These are phyloP conservation scores for Leccinellum luteum DNA, from an alignment of 768 basidiomycete genomes.

Conservation along the genomic window DNA sequence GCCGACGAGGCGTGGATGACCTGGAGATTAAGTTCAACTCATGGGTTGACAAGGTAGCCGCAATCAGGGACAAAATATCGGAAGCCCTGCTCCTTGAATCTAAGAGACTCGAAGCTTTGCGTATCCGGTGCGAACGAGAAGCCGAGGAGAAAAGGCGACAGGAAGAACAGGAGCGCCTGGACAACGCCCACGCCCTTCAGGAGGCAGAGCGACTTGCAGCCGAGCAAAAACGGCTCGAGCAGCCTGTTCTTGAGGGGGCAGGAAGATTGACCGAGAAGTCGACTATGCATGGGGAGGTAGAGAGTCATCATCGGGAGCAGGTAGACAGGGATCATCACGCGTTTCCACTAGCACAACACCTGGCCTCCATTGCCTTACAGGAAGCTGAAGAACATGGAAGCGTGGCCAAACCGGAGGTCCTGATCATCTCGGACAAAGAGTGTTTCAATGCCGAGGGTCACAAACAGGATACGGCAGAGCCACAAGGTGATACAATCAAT, in stretches of 20 bases:
- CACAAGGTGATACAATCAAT: neutral
- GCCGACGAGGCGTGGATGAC: slow-evolving; percentile 50
- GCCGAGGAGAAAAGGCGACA: slow-evolving; percentile 20
- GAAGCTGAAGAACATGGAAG: slow-evolving; percentile 1
- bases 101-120: slow-evolving; percentile 39
- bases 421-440: neutral
- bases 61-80: slow-evolving; percentile 37
- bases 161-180: slow-evolving; percentile 25
- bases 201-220: slow-evolving; percentile 32
- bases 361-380: neutral
- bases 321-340: slow-evolving; percentile 6
- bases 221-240: slow-evolving; percentile 29
- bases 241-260: slow-evolving; percentile 11
- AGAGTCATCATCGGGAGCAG: slow-evolving; percentile 21
- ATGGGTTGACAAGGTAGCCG: slow-evolving; percentile 42
- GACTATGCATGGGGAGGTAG: slow-evolving; percentile 22
- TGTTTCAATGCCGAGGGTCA: neutral
- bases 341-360: slow-evolving; percentile 1
- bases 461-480: slow-evolving; percentile 2
- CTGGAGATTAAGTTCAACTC: slow-evolving; percentile 44
- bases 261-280: slow-evolving; percentile 14
- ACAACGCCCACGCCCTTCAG: slow-evolving; percentile 36
- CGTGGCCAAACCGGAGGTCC: slow-evolving; percentile 1
- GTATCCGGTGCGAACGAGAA: slow-evolving; percentile 29
- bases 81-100: slow-evolving; percentile 41